Evolutionary conservation across 2,329 filamentous ascomycete genomes (phyloP).

Genomic region (Phoma herbarum): DNA sequence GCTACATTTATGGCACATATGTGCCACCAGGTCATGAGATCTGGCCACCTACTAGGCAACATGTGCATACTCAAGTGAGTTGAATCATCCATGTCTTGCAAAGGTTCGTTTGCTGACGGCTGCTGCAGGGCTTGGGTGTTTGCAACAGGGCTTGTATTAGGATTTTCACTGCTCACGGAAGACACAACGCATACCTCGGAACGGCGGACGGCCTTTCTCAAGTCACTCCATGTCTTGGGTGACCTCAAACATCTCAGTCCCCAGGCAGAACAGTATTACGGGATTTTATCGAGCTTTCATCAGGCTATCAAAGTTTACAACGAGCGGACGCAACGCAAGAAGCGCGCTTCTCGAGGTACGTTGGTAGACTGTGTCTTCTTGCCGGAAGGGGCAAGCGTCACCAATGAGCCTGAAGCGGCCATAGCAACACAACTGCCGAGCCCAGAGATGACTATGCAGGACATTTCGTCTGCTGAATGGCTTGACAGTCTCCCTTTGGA

Average conservation of each 20-base stretch:
- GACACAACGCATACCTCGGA: constrained; percentile 54
- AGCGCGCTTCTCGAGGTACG: constrained; percentile 10
- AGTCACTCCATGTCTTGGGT: constrained; percentile 60
- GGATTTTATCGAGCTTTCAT: constrained; percentile 57
- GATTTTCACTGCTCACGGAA: constrained; percentile 65
- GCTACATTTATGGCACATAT: constrained; percentile 65
- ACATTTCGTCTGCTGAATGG: constrained; percentile 20
- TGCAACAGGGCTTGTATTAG: constrained; percentile 65
- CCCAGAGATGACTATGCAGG: constrained; percentile 25
- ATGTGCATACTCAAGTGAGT: constrained; percentile 68
- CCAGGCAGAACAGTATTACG: constrained; percentile 66
- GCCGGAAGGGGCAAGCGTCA: constrained; percentile 8
- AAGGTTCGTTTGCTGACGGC: background rate
- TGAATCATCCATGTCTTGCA: background rate
- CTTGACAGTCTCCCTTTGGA: constrained; percentile 16
- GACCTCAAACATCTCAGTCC: constrained; percentile 61
- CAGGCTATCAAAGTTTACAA: constrained; percentile 31
- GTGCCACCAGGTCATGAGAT: constrained; percentile 59
- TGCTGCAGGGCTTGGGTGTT: constrained; percentile 61
- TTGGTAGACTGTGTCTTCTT: constrained; percentile 26
- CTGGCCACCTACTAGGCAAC: constrained; percentile 59
- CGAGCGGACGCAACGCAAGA: constrained; percentile 21
- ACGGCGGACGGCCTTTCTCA: constrained; percentile 60
- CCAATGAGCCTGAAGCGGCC: constrained; percentile 14
- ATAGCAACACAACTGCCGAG: constrained; percentile 26